A percentile compares a stretch with the other conserved stretches of the same genome.
Evolutionary conservation across 164 flowering plant genomes (phyloP).

Genomic region (Pachysandra terminalis): DNA sequence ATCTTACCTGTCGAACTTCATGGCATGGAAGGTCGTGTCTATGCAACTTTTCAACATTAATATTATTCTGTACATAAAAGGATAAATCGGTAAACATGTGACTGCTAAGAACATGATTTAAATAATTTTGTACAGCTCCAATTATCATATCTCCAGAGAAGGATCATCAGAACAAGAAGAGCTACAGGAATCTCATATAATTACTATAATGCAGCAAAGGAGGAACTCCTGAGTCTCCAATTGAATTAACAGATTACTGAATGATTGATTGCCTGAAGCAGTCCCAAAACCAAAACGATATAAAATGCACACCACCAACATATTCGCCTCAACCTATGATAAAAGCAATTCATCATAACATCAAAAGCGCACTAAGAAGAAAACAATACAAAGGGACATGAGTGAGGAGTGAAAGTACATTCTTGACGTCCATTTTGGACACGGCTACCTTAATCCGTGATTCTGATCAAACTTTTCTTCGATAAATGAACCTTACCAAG

Average conservation of each 20-base stretch:
- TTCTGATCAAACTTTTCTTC: too few relatives aligned
- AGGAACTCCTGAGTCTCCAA: slow-evolving; percentile 38
- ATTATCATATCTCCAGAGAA: slow-evolving; percentile 44
- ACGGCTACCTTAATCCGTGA: slow-evolving; percentile 41
- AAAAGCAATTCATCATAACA: slow-evolving; percentile 55
- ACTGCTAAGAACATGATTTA: slow-evolving; percentile 36
- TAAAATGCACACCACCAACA: slow-evolving; percentile 30
- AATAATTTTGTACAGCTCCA: slow-evolving; percentile 58
- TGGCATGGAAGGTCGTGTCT: too few relatives aligned
- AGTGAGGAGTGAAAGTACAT: slow-evolving; percentile 18
- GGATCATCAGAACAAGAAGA: slow-evolving; percentile 46
- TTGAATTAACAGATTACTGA: slow-evolving; percentile 30
- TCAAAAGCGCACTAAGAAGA: slow-evolving; percentile 35
- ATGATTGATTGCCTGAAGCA: slow-evolving; percentile 35
- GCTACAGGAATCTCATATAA: slow-evolving; percentile 33
- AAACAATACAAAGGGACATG: slow-evolving; percentile 13
- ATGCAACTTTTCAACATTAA: too few relatives aligned
- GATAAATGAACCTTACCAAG: slow-evolving; percentile 23
- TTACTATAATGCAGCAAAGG: slow-evolving; percentile 37
- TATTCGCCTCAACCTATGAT: slow-evolving; percentile 48
- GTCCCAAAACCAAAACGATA: slow-evolving; percentile 33
- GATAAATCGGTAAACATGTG: neutral
- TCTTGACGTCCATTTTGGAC: slow-evolving; percentile 23
- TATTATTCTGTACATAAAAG: slow-evolving; percentile 50
- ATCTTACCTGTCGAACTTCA: too few relatives aligned